A percentile compares a stretch with the other conserved stretches of the same genome.
phyloP scores from a whole-genome alignment of 768 basidiomycete species.

The Tulasnella sp. region DNA sequence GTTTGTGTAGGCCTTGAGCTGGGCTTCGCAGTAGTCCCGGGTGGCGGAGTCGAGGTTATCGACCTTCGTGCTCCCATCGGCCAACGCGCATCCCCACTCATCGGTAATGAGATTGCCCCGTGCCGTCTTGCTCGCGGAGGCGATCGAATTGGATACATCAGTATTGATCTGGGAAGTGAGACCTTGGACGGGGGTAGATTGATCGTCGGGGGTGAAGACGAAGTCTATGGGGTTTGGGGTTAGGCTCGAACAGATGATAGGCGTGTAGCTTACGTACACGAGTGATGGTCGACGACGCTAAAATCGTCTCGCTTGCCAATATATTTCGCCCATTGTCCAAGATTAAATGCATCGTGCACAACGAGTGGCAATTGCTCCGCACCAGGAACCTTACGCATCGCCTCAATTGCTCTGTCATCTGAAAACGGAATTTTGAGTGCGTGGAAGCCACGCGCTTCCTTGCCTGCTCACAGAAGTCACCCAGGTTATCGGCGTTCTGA shows the following conservation, averaged over 20 bases:
- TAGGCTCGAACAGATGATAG: constrained; percentile 11
- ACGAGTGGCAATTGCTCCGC: constrained; percentile 44
- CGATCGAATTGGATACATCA: constrained; percentile 22
- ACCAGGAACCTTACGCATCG: constrained; percentile 32
- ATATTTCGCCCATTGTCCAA: constrained; percentile 35
- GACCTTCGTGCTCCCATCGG: constrained; percentile 39
- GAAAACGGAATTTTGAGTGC: constrained; percentile 7
- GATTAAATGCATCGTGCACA: constrained; percentile 49
- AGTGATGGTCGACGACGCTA: constrained; percentile 61
- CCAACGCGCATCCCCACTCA: constrained; percentile 43
- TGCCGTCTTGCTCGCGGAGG: constrained; percentile 24
- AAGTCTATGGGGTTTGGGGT: constrained; percentile 36
- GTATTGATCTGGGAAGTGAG: constrained; percentile 23
- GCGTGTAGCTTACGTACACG: constrained; percentile 28
- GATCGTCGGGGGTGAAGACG: constrained; percentile 47
- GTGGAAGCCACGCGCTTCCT: constrained; percentile 22
- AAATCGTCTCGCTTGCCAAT: constrained; percentile 44
- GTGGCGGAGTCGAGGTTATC: constrained; percentile 34
- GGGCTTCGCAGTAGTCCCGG: constrained; percentile 42
- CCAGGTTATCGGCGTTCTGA: constrained; percentile 35
- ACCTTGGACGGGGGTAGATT: constrained; percentile 31
- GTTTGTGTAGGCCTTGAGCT: constrained; percentile 46
- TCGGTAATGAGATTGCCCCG: constrained; percentile 37
- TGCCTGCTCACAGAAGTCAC: constrained; percentile 31
- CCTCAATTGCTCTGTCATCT: constrained; percentile 43